phyloP scores from a whole-genome alignment of 129 eudicot genomes.

The Sambucus nigra region DNA sequence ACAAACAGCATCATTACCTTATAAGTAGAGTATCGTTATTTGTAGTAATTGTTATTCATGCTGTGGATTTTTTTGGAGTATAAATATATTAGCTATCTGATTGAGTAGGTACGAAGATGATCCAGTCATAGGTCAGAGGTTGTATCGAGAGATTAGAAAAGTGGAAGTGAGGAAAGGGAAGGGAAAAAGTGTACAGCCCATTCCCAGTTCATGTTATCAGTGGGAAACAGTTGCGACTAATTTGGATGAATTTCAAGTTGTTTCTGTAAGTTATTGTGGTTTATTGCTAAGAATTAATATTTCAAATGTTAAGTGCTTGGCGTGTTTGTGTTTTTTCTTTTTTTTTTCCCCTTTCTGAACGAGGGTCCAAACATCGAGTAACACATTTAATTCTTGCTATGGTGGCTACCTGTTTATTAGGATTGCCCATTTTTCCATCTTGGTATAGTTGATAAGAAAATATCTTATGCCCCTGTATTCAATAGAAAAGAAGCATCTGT shows the following conservation, averaged over 20 bases:
- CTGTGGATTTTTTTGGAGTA: background rate
- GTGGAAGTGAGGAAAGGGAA: constrained; percentile 84
- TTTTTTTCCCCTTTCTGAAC: background rate
- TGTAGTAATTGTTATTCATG: background rate
- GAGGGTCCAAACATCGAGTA: no score
- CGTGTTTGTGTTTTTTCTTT: background rate
- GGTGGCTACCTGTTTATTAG: no score
- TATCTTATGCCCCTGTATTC: no score
- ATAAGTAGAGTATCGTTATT: background rate
- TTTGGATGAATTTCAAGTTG: constrained; percentile 83
- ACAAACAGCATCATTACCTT: background rate
- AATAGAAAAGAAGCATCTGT: no score
- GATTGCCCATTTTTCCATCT: no score
- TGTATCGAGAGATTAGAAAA: constrained; percentile 86
- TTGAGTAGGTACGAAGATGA: constrained; percentile 91
- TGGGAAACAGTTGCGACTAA: constrained; percentile 97
- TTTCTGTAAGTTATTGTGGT: constrained; percentile 55
- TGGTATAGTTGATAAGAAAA: no score
- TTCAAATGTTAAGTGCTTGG: background rate
- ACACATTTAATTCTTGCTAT: no score
- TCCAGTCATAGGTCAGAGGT: constrained; percentile 77
- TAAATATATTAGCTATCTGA: constrained; percentile 12
- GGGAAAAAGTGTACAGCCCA: constrained; percentile 59
- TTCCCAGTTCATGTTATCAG: constrained; percentile 68
- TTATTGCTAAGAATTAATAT: background rate